A percentile compares a stretch with the other conserved stretches of the same genome.
These are phyloP conservation scores for Mucor piriformis DNA, from an alignment of 371 early-diverging fungal species.

Conservation along the genomic window DNA sequence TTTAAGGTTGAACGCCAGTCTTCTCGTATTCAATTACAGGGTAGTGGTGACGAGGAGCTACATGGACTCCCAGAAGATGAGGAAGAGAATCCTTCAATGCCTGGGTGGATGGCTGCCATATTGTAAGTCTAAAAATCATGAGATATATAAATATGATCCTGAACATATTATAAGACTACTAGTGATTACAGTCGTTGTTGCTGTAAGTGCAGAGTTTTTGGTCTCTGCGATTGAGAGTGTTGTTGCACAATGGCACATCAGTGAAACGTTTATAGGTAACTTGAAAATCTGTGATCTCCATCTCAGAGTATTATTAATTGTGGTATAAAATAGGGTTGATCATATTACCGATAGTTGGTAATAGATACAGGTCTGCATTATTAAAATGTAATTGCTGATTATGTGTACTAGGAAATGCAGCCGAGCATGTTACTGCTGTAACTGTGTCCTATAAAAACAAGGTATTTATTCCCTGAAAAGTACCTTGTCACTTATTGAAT, in stretches of 20 bases:
- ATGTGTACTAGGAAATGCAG: slow-evolving; percentile 79
- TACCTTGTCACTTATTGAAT: not conserved
- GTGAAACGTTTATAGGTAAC: slow-evolving; percentile 80
- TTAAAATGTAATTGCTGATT: too few species aligned
- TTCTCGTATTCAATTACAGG: too few species aligned
- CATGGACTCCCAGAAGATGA: slow-evolving; percentile 46
- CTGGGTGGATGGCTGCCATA: slow-evolving; percentile 53
- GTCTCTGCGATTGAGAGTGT: slow-evolving; percentile 81
- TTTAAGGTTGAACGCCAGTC: too few species aligned
- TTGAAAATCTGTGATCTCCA: too few species aligned
- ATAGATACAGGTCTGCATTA: too few species aligned
- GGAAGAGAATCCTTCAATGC: slow-evolving; percentile 52
- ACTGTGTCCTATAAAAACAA: slow-evolving; percentile 85
- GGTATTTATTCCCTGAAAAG: slow-evolving; percentile 6
- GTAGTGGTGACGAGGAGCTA: slow-evolving; percentile 29
- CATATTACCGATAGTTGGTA: slow-evolving; percentile 84
- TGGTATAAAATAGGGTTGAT: slow-evolving; percentile 86
- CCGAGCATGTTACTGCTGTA: slow-evolving; percentile 84
- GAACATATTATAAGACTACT: too few species aligned
- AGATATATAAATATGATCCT: too few species aligned
- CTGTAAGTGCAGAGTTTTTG: slow-evolving; percentile 80
- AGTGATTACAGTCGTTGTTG: slow-evolving; percentile 62
- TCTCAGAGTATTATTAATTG: too few species aligned
- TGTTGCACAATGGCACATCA: slow-evolving; percentile 61
- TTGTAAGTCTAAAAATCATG: slow-evolving; percentile 57